Evolutionary conservation across 2,329 filamentous ascomycete genomes (phyloP).

Genomic region (Trichophyton schoenleinii): DNA sequence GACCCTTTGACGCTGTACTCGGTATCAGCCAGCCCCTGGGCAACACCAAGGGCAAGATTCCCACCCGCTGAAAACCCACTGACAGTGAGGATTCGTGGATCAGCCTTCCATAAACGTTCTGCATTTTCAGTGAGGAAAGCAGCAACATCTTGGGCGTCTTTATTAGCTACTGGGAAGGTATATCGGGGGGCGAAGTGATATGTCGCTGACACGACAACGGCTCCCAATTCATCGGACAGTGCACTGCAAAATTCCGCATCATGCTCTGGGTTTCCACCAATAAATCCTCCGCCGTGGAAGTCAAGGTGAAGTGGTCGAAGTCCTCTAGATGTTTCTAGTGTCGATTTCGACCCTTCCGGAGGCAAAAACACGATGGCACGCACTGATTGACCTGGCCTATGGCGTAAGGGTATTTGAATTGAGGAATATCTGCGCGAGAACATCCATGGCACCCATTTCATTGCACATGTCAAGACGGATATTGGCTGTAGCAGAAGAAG

Average conservation of each 20-base stretch:
- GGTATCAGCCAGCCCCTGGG: conserved; percentile 17
- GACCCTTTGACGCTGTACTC: conserved; percentile 26
- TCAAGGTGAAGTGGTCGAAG: conserved; percentile 34
- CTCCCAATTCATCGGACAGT: conserved; percentile 27
- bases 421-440: conserved; percentile 27
- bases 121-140: conserved; percentile 31
- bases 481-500: conserved; percentile 34
- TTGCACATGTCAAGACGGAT: conserved; percentile 26
- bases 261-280: conserved; percentile 34
- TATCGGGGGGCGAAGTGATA: conserved; percentile 33
- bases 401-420: conserved; percentile 23
- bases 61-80: conserved; percentile 36
- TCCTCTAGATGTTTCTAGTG: background rate
- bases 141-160: conserved; percentile 36
- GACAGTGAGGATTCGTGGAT: conserved; percentile 32
- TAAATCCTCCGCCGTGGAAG: conserved; percentile 35
- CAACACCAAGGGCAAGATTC: conserved; percentile 31
- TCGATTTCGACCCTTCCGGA: background rate
- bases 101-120: conserved; percentile 24
- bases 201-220: conserved; percentile 27
- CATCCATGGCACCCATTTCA: conserved; percentile 27
- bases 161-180: conserved; percentile 30
- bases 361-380: conserved; percentile 28
- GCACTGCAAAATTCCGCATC: conserved; percentile 24
- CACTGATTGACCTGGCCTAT: conserved; percentile 14